Conservation (phyloP, 2,329 filamentous ascomycete genomes). For the Botrytis galanthina region DNA sequence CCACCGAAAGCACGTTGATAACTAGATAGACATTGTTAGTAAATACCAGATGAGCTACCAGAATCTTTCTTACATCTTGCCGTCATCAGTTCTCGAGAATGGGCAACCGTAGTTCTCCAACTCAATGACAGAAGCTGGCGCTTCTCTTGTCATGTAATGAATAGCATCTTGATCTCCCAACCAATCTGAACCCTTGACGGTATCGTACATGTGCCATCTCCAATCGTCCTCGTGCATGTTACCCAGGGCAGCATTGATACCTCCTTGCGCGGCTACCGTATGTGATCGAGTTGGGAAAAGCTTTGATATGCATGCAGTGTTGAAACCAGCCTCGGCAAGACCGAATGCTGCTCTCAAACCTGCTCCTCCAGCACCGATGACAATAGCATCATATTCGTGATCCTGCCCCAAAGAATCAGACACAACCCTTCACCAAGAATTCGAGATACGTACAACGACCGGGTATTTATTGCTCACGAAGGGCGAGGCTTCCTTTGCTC, state of each 20-base stretch:
- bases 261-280: slow-evolving; percentile 65
- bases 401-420: slow-evolving; percentile 54
- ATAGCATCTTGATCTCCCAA: slow-evolving; percentile 96
- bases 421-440: neutral
- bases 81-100: slow-evolving; percentile 94
- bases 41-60: neutral
- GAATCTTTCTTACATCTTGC: slow-evolving; percentile 68
- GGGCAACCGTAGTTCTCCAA: slow-evolving; percentile 97
- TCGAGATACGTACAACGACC: slow-evolving; percentile 64
- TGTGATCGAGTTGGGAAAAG: slow-evolving; percentile 61
- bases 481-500: slow-evolving; percentile 89
- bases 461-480: slow-evolving; percentile 89
- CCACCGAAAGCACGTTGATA: slow-evolving; percentile 50
- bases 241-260: slow-evolving; percentile 58
- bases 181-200: slow-evolving; percentile 97
- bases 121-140: slow-evolving; percentile 86
- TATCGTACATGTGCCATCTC: slow-evolving; percentile 99
- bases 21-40: slow-evolving; percentile 43
- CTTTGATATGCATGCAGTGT: slow-evolving; percentile 68
- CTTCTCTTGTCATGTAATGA: slow-evolving; percentile 97
- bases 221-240: slow-evolving; percentile 94
- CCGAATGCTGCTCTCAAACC: slow-evolving; percentile 63
- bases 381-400: slow-evolving; percentile 97
- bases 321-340: slow-evolving; percentile 61
- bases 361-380: slow-evolving; percentile 57